phyloP scores from a whole-genome alignment of 371 early-diverging fungal genomes.

The Syncephalastrum contaminatum region DNA sequence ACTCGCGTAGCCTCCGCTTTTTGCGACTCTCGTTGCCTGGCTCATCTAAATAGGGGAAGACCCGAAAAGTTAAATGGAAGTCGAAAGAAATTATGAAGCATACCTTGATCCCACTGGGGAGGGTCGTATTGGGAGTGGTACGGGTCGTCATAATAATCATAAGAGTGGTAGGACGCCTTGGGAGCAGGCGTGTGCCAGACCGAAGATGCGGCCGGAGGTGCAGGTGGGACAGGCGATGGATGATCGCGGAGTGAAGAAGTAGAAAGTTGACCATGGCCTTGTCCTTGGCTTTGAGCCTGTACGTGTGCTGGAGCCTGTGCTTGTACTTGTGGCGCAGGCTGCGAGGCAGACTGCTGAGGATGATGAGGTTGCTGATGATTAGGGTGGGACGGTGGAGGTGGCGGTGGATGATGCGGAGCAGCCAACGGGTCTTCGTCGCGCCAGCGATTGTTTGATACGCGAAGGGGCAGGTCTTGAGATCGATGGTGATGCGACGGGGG shows the following conservation, averaged over 20 bases:
- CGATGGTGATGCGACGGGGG: no score
- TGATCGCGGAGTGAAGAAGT: slow-evolving; percentile 1
- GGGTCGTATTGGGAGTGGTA: slow-evolving; percentile 14
- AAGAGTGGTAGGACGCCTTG: slow-evolving; percentile 2
- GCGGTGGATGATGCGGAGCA: no score
- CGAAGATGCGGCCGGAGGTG: slow-evolving; percentile 7
- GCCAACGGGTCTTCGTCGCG: no score
- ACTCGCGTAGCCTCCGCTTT: slow-evolving; percentile 26
- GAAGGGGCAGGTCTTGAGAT: no score
- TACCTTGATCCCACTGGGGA: slow-evolving; percentile 21
- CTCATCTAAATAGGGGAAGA: slow-evolving; percentile 1
- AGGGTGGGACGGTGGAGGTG: no score
- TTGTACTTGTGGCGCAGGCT: no score
- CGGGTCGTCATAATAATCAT: slow-evolving; percentile 13
- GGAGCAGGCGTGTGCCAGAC: slow-evolving; percentile 14
- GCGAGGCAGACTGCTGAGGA: no score
- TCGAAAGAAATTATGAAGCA: slow-evolving; percentile 1
- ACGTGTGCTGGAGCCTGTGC: no score
- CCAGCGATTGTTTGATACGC: no score
- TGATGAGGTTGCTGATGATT: no score
- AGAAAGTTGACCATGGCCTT: no score
- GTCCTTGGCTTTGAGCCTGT: no score
- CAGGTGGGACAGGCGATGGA: slow-evolving; percentile 4
- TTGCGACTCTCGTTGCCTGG: slow-evolving; percentile 15
- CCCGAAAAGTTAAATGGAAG: background rate